A percentile compares a stretch with the other conserved stretches of the same genome.
phyloP scores from a whole-genome alignment of 768 basidiomycete species.

The Russula sp. region DNA sequence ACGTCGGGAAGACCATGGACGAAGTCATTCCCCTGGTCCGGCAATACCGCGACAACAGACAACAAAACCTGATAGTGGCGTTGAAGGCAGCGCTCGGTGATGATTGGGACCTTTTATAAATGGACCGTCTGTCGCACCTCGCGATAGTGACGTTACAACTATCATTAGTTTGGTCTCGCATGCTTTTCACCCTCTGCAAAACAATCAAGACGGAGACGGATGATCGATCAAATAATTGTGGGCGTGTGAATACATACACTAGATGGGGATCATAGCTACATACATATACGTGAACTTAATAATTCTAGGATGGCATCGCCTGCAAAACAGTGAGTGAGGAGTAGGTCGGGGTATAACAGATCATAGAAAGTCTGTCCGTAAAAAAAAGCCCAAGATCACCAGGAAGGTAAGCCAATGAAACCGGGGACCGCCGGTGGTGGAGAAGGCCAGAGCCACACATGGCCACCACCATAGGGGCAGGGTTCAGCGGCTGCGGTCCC shows the following conservation, averaged over 20 bases:
- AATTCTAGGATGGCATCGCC: too few species aligned
- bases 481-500: neutral
- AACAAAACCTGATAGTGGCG: neutral
- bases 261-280: neutral
- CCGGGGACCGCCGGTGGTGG: neutral
- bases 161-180: neutral
- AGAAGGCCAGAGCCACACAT: neutral
- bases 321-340: too few species aligned
- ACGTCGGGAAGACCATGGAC: neutral
- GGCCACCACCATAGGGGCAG: neutral
- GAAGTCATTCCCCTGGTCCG: neutral
- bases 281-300: neutral
- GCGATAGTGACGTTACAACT: neutral
- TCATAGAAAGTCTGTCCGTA: neutral
- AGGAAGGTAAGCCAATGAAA: neutral
- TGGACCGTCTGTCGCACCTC: neutral
- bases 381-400: neutral
- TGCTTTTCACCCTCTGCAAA: neutral
- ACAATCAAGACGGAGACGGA: neutral
- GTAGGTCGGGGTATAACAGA: too few species aligned
- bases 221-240: too few species aligned
- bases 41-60: neutral
- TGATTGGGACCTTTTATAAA: neutral
- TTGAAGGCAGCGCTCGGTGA: neutral
- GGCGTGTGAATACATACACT: neutral